These are phyloP conservation scores for Talaromyces trachyspermus DNA, from an alignment of 495 filamentous ascomycete genomes.

Conservation along the genomic window DNA sequence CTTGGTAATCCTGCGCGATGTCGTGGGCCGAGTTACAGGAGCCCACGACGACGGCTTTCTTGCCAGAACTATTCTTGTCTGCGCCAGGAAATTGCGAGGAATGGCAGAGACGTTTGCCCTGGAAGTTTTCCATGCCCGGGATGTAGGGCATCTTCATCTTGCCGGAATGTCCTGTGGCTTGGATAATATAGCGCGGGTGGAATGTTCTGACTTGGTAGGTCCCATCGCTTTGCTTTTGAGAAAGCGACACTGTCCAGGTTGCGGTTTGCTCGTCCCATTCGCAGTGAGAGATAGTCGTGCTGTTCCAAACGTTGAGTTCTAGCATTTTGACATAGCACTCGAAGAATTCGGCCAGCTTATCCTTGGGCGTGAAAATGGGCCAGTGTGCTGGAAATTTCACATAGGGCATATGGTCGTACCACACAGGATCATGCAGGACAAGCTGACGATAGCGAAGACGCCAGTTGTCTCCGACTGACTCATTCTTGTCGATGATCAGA, in stretches of 20 bases:
- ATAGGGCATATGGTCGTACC: conserved; percentile 73
- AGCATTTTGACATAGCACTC: conserved; percentile 63
- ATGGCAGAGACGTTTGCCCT: conserved; percentile 50
- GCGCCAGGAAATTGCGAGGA: conserved; percentile 62
- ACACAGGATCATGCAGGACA: conserved; percentile 70
- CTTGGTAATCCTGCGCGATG: conserved; percentile 75
- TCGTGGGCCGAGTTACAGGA: conserved; percentile 78
- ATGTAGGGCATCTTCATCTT: conserved; percentile 58
- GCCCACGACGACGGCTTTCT: conserved; percentile 69
- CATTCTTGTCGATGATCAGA: conserved; percentile 60
- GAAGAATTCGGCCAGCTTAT: conserved; percentile 75
- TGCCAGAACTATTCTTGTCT: conserved; percentile 38
- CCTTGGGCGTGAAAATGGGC: conserved; percentile 68
- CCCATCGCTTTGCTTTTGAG: conserved; percentile 42
- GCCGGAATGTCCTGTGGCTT: conserved; percentile 67
- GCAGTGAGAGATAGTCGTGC: conserved; percentile 41
- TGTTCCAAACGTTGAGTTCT: conserved; percentile 74
- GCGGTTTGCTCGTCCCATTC: conserved; percentile 47
- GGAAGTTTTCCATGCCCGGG: conserved; percentile 54
- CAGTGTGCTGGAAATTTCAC: conserved; percentile 59
- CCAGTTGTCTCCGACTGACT: conserved; percentile 70
- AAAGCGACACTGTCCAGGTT: conserved; percentile 54
- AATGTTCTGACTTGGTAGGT: conserved; percentile 46
- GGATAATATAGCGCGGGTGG: conserved; percentile 60
- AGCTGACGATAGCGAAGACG: conserved; percentile 53